Base-by-base conservation (phyloP, 768 basidiomycete species). In the Macrolepiota albuminosa region DNA sequence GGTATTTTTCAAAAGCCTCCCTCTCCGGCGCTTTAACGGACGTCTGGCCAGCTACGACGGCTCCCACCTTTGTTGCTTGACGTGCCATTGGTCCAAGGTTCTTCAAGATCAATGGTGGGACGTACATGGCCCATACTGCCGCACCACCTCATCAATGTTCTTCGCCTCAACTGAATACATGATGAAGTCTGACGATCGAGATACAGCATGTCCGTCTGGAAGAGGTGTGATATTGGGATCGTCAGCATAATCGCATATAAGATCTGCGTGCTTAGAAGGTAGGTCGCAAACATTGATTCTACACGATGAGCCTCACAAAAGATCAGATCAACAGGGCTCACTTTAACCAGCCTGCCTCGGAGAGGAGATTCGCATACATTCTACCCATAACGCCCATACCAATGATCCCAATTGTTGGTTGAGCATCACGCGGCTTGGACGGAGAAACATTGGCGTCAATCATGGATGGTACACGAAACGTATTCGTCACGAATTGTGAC, bases 341-440 rank as follows among this genome's bases (percentile, higher is more conserved):
- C 95, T 85, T 89, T 72, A 86, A 84, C 95, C 95, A 94, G 2
- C 96, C 95, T 10, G 88, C 94, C 6, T 78, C 77, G 11, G 86
- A 83, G 29, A 99, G 78, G n/a, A 77, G 70, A 18, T 79, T 81
- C 0, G 94, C 93, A 70, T 98, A 98, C 94, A 98, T 93, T 68
- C 77, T 79, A 2, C 96, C 96, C 96, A 98, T 98, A 53, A 91
- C 91, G 0, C 95, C 95, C 95, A 98, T 97, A 2, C 96, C 95
- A 62, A 97, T 97, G 54, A 97, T 77, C 2, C 95, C 95, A 42
- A 98, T 90, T 0, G 82, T 80, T 6, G 92, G 91, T 64, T 94
- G 92, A 29, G 64, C 64, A 60, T 75, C 66, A 33, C 64, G 51
- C 9, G 71, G 71, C 6, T 69, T 68, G n/a, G 69, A 64, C 11